These are phyloP conservation scores for Endocalyx cinctus DNA, from an alignment of 2,329 filamentous ascomycete genomes.

Conservation along the genomic window DNA sequence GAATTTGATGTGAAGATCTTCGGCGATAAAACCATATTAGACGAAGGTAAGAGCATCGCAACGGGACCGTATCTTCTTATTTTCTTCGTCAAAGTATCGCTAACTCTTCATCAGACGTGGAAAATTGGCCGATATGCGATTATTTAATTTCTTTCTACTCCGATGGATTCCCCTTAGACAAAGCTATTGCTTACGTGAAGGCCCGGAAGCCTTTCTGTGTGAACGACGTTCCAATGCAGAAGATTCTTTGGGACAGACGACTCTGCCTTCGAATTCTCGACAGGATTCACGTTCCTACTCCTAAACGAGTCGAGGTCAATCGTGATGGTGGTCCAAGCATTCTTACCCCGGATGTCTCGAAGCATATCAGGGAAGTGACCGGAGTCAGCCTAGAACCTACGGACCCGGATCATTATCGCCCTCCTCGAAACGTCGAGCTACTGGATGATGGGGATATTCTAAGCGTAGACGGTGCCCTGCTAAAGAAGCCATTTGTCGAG, in stretches of 20 bases:
- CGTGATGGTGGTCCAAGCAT: conserved; percentile 84
- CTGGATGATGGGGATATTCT: conserved; percentile 87
- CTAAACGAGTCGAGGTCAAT: conserved; percentile 82
- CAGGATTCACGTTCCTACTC: conserved; percentile 83
- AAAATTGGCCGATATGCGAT: conserved; percentile 52
- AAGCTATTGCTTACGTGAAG: conserved; percentile 92
- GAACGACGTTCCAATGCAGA: conserved; percentile 96
- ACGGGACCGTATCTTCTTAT: conserved; percentile 18
- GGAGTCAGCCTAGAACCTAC: conserved; percentile 70
- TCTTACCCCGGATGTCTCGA: conserved; percentile 72
- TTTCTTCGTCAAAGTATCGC: too few relatives aligned
- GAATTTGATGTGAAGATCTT: conserved; percentile 98
- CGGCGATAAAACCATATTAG: conserved; percentile 96
- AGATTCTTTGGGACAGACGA: conserved; percentile 91
- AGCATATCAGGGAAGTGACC: conserved; percentile 74
- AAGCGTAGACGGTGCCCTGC: conserved; percentile 73
- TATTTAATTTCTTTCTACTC: conserved; percentile 98
- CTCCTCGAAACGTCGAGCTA: conserved; percentile 69
- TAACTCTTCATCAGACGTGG: conserved; percentile 40
- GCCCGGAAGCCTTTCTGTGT: conserved; percentile 94
- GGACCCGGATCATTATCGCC: conserved; percentile 52
- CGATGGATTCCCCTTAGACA: conserved; percentile 92
- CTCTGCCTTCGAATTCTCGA: conserved; percentile 86
- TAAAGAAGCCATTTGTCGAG: conserved; percentile 94
- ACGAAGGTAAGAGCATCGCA: conserved; percentile 60